Conservation (phyloP, 208 protist species). For the Crithidia acanthocephali region DNA sequence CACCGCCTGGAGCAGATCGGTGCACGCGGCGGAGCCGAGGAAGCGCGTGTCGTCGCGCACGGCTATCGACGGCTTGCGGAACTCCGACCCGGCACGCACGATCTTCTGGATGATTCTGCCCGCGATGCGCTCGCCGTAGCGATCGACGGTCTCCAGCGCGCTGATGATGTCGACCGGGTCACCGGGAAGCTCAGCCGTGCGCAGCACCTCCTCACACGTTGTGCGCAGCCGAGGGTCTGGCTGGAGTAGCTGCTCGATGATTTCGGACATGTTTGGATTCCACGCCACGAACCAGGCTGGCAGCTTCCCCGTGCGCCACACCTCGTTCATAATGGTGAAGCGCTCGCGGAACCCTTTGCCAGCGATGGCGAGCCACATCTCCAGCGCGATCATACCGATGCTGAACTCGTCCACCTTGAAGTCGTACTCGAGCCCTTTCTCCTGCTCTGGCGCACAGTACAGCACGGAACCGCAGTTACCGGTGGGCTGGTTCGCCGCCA, state of each 20-base stretch:
- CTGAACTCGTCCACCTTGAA: conserved; percentile 91
- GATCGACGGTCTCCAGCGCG: conserved; percentile 71
- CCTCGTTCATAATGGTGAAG: conserved; percentile 79
- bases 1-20: conserved; percentile 51
- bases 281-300: conserved; percentile 71
- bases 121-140: conserved; percentile 65
- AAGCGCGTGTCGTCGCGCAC: conserved; percentile 39
- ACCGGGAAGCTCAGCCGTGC: conserved; percentile 71
- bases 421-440: conserved; percentile 73
- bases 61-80: conserved; percentile 41
- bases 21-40: conserved; percentile 34
- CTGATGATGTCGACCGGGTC: conserved; percentile 74
- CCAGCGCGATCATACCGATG: conserved; percentile 87
- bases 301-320: conserved; percentile 64
- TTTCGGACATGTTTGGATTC: conserved; percentile 58
- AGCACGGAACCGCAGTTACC: conserved; percentile 78
- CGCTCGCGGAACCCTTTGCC: conserved; percentile 81
- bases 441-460: conserved; percentile 86
- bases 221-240: conserved; percentile 49
- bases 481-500: conserved; percentile 36
- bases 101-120: conserved; percentile 69
- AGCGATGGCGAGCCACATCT: conserved; percentile 87
- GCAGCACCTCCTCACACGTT: conserved; percentile 74
- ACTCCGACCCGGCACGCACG: conserved; percentile 39
- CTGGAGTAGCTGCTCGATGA: conserved; percentile 67